These are phyloP conservation scores for Xylaria sp. DNA, from an alignment of 2,329 filamentous ascomycete genomes.

Conservation along the genomic window DNA sequence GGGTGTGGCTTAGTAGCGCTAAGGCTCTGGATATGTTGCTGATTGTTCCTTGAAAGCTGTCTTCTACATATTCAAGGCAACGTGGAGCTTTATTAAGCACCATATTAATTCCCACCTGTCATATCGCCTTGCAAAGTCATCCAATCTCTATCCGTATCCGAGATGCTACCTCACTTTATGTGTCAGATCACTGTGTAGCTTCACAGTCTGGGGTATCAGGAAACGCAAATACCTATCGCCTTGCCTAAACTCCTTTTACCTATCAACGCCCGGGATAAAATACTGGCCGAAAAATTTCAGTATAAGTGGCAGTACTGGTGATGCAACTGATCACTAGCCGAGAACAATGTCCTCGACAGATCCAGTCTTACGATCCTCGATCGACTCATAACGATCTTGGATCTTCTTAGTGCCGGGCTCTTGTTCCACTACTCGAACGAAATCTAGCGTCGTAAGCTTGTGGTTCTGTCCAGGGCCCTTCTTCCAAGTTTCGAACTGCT, in stretches of 20 bases:
- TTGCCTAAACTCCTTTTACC: background rate
- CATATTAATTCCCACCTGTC: background rate
- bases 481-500: conserved; percentile 41
- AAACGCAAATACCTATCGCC: conserved; percentile 17
- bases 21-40: background rate
- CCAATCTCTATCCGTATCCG: background rate
- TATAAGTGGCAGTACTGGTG: no score
- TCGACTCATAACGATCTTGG: conserved; percentile 32
- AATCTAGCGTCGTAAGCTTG: conserved; percentile 35
- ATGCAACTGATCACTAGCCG: conserved; percentile 26
- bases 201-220: conserved; percentile 23
- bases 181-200: background rate
- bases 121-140: background rate
- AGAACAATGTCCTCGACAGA: conserved; percentile 39
- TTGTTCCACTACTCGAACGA: conserved; percentile 35
- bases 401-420: conserved; percentile 23
- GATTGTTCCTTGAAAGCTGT: background rate
- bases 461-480: conserved; percentile 29
- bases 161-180: background rate
- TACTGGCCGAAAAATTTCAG: background rate
- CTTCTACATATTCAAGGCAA: background rate
- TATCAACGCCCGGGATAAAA: background rate
- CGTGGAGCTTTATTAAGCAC: background rate
- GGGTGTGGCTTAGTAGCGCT: background rate
- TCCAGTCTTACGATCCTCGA: conserved; percentile 36